Base-by-base conservation (phyloP, 495 filamentous ascomycete species). In the Talaromyces ruber region DNA sequence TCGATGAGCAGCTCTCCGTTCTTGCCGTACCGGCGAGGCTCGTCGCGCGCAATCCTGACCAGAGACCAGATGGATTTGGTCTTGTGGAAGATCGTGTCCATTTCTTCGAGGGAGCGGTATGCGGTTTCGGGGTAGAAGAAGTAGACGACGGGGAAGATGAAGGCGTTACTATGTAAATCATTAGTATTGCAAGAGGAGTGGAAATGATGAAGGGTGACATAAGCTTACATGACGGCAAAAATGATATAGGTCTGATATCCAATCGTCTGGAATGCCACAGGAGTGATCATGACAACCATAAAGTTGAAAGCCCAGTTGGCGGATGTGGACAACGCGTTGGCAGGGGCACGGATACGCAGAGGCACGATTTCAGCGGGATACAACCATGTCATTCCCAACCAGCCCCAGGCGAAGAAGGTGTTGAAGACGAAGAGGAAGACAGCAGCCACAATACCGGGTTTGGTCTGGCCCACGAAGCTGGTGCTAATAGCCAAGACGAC, bases 101-200 rank as follows among this genome's bases (percentile, higher is more conserved):
- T 86, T 68, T 91, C 88, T 65, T 92, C 88, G 25, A 92, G 78
- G 3, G 84, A 87, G 30, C 88, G 85, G 68, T 84, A 85, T 21
- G 85, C 85, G 3, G 88, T 92, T 69, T 91, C 88, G 0, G 88
- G 88, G 69, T 87, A 90, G 81, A 90, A 87, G 79, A 88, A 87
- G 73, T 86, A 90, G 57, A 88, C 80, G 6, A 82, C 76, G 0
- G 86, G 87, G 60, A 90, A 76, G 68, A 91, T 89, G 68, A 82
- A 79, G 53, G 84, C 86, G 71, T 91, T 91, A 66, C 81, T 82
- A 64, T 66, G n/a, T n/a, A 8, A 39, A 54, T 26, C n/a, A 6
- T 32, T 47, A 32, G 21, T 7, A 52, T 22, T 29, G 39, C 39
- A 25, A 22, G 28, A 12, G n/a, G 39, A 8, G 6, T 1, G 68